Conservation (phyloP, 768 basidiomycete species). For the Rhodotorula paludigena region DNA sequence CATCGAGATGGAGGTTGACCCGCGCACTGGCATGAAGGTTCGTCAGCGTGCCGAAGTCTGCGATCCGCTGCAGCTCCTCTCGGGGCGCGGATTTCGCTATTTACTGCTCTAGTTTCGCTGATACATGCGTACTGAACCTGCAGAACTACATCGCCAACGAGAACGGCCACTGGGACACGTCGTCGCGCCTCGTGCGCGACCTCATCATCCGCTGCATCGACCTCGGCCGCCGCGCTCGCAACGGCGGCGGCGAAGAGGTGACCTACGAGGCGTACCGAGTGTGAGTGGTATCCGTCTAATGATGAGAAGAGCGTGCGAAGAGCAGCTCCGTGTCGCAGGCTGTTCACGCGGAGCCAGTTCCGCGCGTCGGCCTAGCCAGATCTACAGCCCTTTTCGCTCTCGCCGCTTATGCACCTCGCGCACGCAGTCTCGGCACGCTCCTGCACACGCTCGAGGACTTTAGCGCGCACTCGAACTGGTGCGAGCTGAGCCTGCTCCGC, state of each 20-base stretch:
- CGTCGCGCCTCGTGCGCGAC: constrained; percentile 68
- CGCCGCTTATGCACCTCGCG: too few relatives aligned
- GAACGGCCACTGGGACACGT: constrained; percentile 81
- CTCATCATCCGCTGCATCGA: constrained; percentile 74
- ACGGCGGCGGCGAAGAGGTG: constrained; percentile 54
- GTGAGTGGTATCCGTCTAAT: too few relatives aligned
- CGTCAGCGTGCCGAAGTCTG: too few relatives aligned
- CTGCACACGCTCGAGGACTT: constrained; percentile 63
- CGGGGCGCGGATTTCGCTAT: background rate
- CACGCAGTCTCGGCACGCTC: constrained; percentile 17
- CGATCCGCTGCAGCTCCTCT: constrained; percentile 50
- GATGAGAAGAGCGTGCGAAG: too few relatives aligned
- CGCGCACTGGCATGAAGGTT: constrained; percentile 85
- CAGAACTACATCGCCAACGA: constrained; percentile 80
- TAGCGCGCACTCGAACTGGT: constrained; percentile 72
- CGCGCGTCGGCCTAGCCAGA: too few relatives aligned
- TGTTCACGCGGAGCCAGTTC: too few relatives aligned
- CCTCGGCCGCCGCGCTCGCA: constrained; percentile 61
- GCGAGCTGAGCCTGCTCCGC: constrained; percentile 67
- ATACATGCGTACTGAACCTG: too few relatives aligned
- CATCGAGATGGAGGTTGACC: constrained; percentile 77
- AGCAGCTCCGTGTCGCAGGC: too few relatives aligned
- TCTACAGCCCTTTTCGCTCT: too few relatives aligned
- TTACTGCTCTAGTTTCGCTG: background rate
- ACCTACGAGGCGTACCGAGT: constrained; percentile 57